Evolutionary conservation across 164 flowering plant species (phyloP), one percentile per base, ranked within the genome.

Genomic region (Brasenia schreberi): DNA sequence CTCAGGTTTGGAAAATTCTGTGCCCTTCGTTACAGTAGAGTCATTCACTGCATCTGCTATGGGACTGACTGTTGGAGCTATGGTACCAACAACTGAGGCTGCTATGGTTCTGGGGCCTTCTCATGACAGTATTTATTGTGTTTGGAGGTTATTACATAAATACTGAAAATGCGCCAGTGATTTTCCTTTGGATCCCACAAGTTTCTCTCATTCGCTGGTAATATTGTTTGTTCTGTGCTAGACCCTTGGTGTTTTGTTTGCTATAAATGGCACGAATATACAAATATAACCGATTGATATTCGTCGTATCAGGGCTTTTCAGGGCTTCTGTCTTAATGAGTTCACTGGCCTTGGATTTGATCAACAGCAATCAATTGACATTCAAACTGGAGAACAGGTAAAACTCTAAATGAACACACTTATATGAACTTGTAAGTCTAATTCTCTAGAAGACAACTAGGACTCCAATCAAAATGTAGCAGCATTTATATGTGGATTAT

Each of bases 21-120:
- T 78, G 95, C 91, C 67, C 84, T 94, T 64, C n/a, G 93, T 94
- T 69, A 90, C 97, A 23, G 80, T 77, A 67, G 97, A 94, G 76
- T 94, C 98, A 69, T 94, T 94, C 81, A 85, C 96, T 65, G 97
- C 98, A 70, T 94, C 98, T 73, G 97, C 98, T 52, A 94, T 94
- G 97, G 98, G 98, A 69, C 86, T 94, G 52, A 91, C 97, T 56
- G 98, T 94, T 59, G 99, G 99, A 61, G 95, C 97, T 65, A 89
- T 94, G 93, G 99, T 73, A 73, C 96, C 99, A 61, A 87, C 86
- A 67, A 81, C 90, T 27, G 99, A 94, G 78, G 99, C 99, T 63
- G 99, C 99, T 70, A 77, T 91, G 93, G 97, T 97, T 27, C 75
- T 94, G 69, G 99, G 99, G 42, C 99, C 99, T 56, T 91, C 97